phyloP scores from a whole-genome alignment of 1,284 basidiomycete species.

The Apiotrichum laibachii region DNA sequence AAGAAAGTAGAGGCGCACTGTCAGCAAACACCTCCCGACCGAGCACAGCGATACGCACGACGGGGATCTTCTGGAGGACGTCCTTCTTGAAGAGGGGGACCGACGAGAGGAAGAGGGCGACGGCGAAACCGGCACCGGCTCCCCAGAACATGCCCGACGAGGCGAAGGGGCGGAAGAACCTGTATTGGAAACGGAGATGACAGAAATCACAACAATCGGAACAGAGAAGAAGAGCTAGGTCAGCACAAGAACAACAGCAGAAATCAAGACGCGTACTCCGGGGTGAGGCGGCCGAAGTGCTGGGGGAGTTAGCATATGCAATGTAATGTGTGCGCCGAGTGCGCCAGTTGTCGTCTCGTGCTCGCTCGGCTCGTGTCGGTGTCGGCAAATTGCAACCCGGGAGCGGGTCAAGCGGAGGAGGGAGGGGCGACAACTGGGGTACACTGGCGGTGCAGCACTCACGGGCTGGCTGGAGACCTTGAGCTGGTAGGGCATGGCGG shows the following conservation, averaged over 20 bases:
- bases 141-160: slow-evolving; percentile 43
- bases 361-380: no score
- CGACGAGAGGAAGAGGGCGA: slow-evolving; percentile 46
- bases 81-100: slow-evolving; percentile 50
- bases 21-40: not conserved
- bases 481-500: slow-evolving; percentile 18
- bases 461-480: slow-evolving; percentile 19
- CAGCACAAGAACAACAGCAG: not conserved
- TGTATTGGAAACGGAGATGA: slow-evolving; percentile 11
- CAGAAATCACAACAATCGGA: not conserved
- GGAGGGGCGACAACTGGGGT: no score
- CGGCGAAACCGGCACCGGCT: slow-evolving; percentile 39
- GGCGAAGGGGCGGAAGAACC: slow-evolving; percentile 37
- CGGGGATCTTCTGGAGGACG: slow-evolving; percentile 47
- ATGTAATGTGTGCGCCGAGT: not conserved
- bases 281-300: slow-evolving; percentile 35
- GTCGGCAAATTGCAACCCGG: no score
- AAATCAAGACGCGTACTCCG: slow-evolving; percentile 29
- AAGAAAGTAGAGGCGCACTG: not conserved
- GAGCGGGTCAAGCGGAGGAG: no score
- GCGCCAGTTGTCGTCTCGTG: not conserved
- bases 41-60: slow-evolving; percentile 29
- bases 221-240: not conserved
- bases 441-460: not conserved
- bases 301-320: slow-evolving; percentile 9